phyloP scores from a whole-genome alignment of 78 protist genomes.

The Emiliania huxleyi region DNA sequence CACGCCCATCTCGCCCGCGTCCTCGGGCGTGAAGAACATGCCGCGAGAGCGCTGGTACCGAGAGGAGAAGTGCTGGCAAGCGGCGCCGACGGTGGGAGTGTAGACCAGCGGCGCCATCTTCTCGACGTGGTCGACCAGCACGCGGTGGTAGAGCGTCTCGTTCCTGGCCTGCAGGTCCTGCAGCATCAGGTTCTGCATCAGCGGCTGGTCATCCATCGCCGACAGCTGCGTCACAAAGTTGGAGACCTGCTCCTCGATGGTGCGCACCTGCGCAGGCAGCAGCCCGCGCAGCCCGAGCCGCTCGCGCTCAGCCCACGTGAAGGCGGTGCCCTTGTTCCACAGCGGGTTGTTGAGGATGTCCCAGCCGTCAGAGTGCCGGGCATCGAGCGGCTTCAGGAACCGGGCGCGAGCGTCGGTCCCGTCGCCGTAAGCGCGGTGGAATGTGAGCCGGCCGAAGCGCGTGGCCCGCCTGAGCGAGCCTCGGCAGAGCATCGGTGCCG shows the following conservation, averaged over 20 bases:
- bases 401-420: not conserved
- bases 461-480: too few species aligned
- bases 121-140: constrained; percentile 69
- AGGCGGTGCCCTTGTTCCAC: constrained; percentile 61
- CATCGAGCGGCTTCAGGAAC: not conserved
- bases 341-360: constrained; percentile 5
- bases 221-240: not conserved
- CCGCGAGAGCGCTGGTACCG: constrained; percentile 57
- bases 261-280: constrained; percentile 55
- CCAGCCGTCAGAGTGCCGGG: not conserved
- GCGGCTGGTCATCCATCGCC: not conserved
- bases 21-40: constrained; percentile 77
- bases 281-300: constrained; percentile 73
- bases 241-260: not conserved
- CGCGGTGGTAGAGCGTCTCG: constrained; percentile 78
- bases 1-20: constrained; percentile 67
- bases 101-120: constrained; percentile 84
- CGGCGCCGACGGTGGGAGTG: constrained; percentile 83
- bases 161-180: constrained; percentile 70
- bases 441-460: too few species aligned
- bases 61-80: not conserved
- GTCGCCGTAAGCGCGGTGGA: too few species aligned
- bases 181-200: not conserved
- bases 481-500: too few species aligned
- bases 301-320: constrained; percentile 60